Base-by-base conservation (phyloP, 1,139 yeast genomes). In the Geotrichum candidum region DNA sequence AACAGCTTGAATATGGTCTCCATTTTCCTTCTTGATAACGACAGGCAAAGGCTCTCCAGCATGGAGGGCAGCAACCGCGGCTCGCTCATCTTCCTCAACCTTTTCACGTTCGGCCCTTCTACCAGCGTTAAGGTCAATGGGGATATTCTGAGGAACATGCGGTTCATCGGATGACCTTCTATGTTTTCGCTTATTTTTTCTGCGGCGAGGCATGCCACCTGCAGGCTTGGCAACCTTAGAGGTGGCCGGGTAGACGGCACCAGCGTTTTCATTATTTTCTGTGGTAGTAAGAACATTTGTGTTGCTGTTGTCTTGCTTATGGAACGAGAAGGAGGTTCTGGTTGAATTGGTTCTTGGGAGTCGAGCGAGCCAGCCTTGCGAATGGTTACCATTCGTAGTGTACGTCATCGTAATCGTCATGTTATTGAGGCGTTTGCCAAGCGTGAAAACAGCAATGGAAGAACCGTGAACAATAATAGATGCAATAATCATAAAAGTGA, bases 381-480 rank as follows among this genome's bases (percentile, higher is more conserved):
- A 83, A 52, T 83, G 84, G 65, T 84, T 86, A 7, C 88, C 88
- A 58, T 84, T 84, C 3, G 59, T 55, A 27, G 97, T 91, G 72
- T 90, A 87, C 0, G 97, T 84, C 88, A 91, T 89, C 2, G 97
- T 90, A 68, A 94, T 85, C 5, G 97, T 90, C 87, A 94, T 87
- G 65, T 96, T 86, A 76, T 92, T 91, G 73, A 94, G 82, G 64
- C 95, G 87, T 70, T 86, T 88, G 59, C 98, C 98, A 59, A 94
- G 80, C 3, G 95, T 86, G 67, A 91, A 82, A 5, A 92, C 97
- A 0, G 99, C 99, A 54, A 94, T 96, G 0, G 97, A 91, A 0
- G 98, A 92, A 15, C 99, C 99, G 76, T 94, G 99, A 35, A 94
- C 96, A 33, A 91, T 78, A 69, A 94, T 94, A 1, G 97, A 91